A percentile compares a stretch with the other conserved stretches of the same genome.
Conservation (phyloP, 768 basidiomycete species). For the Suillus subaureus region DNA sequence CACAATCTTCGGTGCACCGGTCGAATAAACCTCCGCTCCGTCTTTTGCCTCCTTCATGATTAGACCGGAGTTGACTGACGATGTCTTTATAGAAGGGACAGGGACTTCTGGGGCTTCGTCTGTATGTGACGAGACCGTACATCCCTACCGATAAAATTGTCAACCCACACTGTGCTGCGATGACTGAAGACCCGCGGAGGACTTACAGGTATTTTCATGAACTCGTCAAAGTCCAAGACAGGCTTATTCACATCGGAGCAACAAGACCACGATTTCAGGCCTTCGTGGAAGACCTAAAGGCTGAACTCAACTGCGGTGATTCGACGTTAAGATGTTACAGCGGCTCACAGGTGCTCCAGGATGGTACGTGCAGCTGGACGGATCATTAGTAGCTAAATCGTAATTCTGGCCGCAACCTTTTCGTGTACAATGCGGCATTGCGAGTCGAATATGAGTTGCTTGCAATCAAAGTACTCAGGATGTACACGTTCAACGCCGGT, state of each 20-base stretch:
- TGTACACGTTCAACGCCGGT: background rate
- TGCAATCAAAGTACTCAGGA: background rate
- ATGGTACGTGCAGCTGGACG: slow-evolving; percentile 79
- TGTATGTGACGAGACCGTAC: slow-evolving; percentile 62
- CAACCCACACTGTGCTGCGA: slow-evolving; percentile 16
- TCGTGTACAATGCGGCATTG: slow-evolving; percentile 74
- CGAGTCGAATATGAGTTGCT: slow-evolving; percentile 8
- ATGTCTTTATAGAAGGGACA: slow-evolving; percentile 22
- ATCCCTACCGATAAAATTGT: slow-evolving; percentile 57
- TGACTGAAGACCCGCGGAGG: slow-evolving; percentile 18
- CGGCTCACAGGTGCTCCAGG: slow-evolving; percentile 78
- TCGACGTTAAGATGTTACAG: slow-evolving; percentile 8
- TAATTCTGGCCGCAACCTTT: slow-evolving; percentile 85
- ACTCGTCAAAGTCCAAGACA: slow-evolving; percentile 93
- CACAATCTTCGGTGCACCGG: slow-evolving; percentile 16
- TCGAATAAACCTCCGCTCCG: slow-evolving; percentile 60
- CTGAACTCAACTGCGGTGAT: slow-evolving; percentile 17
- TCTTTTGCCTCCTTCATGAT: slow-evolving; percentile 43
- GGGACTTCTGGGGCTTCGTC: slow-evolving; percentile 43
- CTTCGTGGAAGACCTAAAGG: slow-evolving; percentile 88
- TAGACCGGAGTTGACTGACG: slow-evolving; percentile 32
- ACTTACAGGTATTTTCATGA: slow-evolving; percentile 85
- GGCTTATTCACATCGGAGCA: slow-evolving; percentile 88
- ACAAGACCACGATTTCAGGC: slow-evolving; percentile 94
- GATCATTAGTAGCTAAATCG: slow-evolving; percentile 45